Base-by-base conservation (phyloP, 371 early-diverging fungal genomes). In the Mortierella sp. region DNA sequence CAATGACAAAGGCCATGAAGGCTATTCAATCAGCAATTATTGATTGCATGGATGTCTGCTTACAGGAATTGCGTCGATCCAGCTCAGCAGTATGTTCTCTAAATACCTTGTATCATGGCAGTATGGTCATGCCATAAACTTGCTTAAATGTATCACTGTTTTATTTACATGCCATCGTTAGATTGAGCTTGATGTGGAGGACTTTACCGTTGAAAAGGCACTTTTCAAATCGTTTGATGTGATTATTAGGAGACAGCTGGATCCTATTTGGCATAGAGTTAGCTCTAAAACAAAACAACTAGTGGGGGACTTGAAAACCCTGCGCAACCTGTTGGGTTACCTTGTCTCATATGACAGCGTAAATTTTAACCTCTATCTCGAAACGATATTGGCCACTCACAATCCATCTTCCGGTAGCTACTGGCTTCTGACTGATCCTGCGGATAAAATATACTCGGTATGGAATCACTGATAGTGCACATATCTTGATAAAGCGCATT, bases 361-460 rank as follows among this genome's bases (percentile, higher is more conserved):
- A 4, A 90, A 96, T 12, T 96, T 97, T 78, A 88, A 95, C 70
- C 90, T 89, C 37, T 95, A 93, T 66, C 84, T 98, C 22, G 97
- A 98, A 64, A 92, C 95, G 0, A 87, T 97, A 22, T 76, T 96
- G 40, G 88, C 93, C 22, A 85, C 90, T 5, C 86, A 87, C 39
- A 64, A 79, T 83, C 37, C 83, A 87, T 6, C 70, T 8, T 84
- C 85, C 26, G 86, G 84, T 0, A 78, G 72, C 59, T 84, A 84
- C 37, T 98, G 98, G 98, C 81, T 98, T 37, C 78, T 93, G 64
- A 85, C 91, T 14, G 97, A 97, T 43, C 90, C 97, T n/a, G 97
- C 96, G 9, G 93, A 96, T 72, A 86, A 81, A 37, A 87, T 94
- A 10, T 92, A 93, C 70, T 65, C 83, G 32, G 88, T 93, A 55